Evolutionary conservation across 768 basidiomycete genomes (phyloP).

Genomic region (Lactifluus pinguis): DNA sequence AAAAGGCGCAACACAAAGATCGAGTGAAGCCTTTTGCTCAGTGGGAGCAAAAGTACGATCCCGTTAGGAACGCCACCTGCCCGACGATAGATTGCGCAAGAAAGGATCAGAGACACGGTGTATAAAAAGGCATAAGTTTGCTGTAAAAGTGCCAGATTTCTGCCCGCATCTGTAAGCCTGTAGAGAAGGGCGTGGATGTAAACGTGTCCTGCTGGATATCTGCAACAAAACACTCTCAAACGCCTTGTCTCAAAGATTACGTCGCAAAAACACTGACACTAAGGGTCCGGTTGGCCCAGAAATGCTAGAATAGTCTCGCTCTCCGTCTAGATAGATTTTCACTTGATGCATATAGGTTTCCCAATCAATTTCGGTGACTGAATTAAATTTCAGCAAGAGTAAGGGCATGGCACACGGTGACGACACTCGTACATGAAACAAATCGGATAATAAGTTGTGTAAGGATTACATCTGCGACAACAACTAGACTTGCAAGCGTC

Average conservation of each 20-base stretch:
- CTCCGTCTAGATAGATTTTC: slow-evolving; percentile 66
- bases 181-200: slow-evolving; percentile 71
- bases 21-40: slow-evolving; percentile 92
- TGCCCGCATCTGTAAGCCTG: slow-evolving; percentile 50
- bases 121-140: slow-evolving; percentile 74
- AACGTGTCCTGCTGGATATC: slow-evolving; percentile 93
- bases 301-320: slow-evolving; percentile 73
- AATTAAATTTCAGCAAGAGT: slow-evolving; percentile 18
- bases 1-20: slow-evolving; percentile 88
- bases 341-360: slow-evolving; percentile 91
- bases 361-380: slow-evolving; percentile 99
- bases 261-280: slow-evolving; percentile 49
- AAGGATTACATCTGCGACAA: slow-evolving; percentile 68
- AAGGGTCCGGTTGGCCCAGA: slow-evolving; percentile 87
- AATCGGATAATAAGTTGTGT: slow-evolving; percentile 73
- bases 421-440: slow-evolving; percentile 62
- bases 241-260: not conserved
- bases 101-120: slow-evolving; percentile 50
- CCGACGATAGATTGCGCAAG: slow-evolving; percentile 59
- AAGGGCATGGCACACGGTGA: slow-evolving; percentile 2
- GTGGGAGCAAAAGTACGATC: slow-evolving; percentile 58
- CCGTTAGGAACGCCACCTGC: slow-evolving; percentile 62
- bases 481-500: slow-evolving; percentile 50
- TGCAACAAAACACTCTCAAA: slow-evolving; percentile 25
- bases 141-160: slow-evolving; percentile 56